Percentiles rank a stretch among this genome's conserved stretches.
phyloP scores from a whole-genome alignment of 2,329 filamentous ascomycete genomes.

The Curvularia lunata region DNA sequence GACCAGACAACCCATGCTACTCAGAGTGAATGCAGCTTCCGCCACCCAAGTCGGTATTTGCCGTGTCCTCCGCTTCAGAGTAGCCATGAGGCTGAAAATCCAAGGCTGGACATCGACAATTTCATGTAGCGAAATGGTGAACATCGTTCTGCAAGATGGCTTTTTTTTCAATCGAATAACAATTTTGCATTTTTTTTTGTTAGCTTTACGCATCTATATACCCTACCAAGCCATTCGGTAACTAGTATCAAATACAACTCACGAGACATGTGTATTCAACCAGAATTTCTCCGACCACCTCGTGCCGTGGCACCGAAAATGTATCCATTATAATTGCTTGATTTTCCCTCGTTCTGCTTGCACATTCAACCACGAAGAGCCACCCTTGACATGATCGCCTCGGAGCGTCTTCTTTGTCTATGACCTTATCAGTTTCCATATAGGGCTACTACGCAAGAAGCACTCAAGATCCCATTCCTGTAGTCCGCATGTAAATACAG shows the following conservation, averaged over 20 bases:
- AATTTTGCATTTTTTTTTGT: background rate
- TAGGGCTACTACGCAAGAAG: background rate
- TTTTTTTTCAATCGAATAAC: background rate
- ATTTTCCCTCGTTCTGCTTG: background rate
- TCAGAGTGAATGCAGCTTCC: background rate
- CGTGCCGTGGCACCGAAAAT: background rate
- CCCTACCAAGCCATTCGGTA: background rate
- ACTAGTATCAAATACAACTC: background rate
- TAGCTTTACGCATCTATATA: background rate
- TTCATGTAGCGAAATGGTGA: too few relatives aligned
- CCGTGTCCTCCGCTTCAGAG: too few relatives aligned
- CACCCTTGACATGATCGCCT: background rate
- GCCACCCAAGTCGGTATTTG: too few relatives aligned
- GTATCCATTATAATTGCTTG: background rate
- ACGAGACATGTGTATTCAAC: background rate
- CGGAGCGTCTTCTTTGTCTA: background rate
- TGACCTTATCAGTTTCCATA: background rate
- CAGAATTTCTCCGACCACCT: background rate
- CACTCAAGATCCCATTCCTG: background rate
- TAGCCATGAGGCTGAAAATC: too few relatives aligned
- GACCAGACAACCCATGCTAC: conserved; percentile 2
- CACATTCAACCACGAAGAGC: background rate
- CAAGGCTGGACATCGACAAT: too few relatives aligned
- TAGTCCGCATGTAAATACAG: background rate
- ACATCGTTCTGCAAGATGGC: background rate